Evolutionary conservation across 2,329 filamentous ascomycete species (phyloP), one percentile per base, ranked within the genome.

Genomic region (Pyricularia sp.): DNA sequence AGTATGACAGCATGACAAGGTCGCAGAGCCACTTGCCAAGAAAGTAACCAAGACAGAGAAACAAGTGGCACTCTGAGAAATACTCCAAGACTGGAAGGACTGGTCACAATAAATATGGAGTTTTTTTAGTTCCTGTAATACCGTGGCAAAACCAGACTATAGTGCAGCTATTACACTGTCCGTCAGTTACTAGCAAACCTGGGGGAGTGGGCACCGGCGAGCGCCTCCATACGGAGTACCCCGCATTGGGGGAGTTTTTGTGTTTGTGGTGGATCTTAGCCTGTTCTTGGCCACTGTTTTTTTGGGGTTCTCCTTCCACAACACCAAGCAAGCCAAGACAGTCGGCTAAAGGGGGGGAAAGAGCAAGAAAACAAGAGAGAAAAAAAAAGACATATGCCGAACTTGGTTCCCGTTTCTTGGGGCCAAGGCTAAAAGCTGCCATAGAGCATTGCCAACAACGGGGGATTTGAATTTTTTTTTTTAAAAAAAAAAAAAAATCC

Each of bases 371-470:
- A 35, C 33, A 35, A 16, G 31, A 35, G 33, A 35, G 19, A 13
- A 49, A 64, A 30, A 22, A 30, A 33, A 35, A 35, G 33, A 16
- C 49, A 64, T 64, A 28, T 64, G 62, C 62, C 62, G 62, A 64
- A 64, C 13, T 26, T 40, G 24, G 40, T 40, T 62, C 60, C 60
- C n/a, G 30, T 19, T 19, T 49, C 31, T 24, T 30, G 60, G 60
- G 8, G 60, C 60, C 60, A 62, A 62, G 33, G 31, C 7, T 19
- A n/a, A 49, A n/a, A 49, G 16, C 6, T 8, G 40, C 40, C 40
- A n/a, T n/a, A 49, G 16, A 49, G 40, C 40, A 7, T 3, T 19
- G 40, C 10, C 19, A 49, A n/a, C 40, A n/a, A 49, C 9, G 40
- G 40, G 1, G 3, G 16, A n/a, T n/a, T n/a, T n/a, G n/a, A n/a